A percentile compares a stretch with the other conserved stretches of the same genome.
These are phyloP conservation scores for Verticillium isaacii DNA, from an alignment of 2,329 filamentous ascomycete species.

Conservation along the genomic window DNA sequence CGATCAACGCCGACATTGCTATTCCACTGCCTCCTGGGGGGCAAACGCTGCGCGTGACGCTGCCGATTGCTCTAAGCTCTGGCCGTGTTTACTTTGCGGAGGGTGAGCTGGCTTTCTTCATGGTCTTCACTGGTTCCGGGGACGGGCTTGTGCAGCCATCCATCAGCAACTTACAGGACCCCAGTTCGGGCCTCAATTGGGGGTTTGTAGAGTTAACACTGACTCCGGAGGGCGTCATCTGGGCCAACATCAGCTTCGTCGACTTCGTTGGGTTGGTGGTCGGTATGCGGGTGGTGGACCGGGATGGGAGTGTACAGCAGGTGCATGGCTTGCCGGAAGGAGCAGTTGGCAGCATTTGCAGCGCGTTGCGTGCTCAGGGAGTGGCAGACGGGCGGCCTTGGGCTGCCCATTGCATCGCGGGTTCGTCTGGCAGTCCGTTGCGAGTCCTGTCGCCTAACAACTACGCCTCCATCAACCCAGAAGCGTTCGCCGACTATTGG, in stretches of 20 bases:
- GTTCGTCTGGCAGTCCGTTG: conserved; percentile 28
- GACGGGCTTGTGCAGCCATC: conserved; percentile 44
- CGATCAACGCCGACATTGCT: conserved; percentile 32
- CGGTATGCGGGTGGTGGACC: conserved; percentile 39
- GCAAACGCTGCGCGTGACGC: conserved; percentile 28
- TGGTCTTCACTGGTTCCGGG: conserved; percentile 22
- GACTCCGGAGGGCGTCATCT: conserved; percentile 31
- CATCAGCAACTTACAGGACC: conserved; percentile 35
- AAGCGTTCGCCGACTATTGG: conserved; percentile 37
- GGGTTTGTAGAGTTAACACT: conserved; percentile 46
- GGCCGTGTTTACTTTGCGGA: conserved; percentile 42
- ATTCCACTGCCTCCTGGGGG: conserved; percentile 35
- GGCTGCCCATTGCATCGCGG: conserved; percentile 38
- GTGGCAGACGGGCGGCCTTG: conserved; percentile 34
- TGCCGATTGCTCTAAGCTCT: conserved; percentile 34
- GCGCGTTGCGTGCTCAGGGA: conserved; percentile 31
- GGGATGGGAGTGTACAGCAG: conserved; percentile 28
- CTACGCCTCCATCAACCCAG: conserved; percentile 28
- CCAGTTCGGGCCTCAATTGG: conserved; percentile 39
- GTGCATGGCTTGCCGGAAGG: conserved; percentile 32
- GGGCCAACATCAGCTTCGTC: conserved; percentile 45
- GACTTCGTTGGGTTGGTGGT: conserved; percentile 47
- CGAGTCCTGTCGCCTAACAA: conserved; percentile 40
- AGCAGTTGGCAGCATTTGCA: conserved; percentile 34
- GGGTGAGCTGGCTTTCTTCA: conserved; percentile 36